Evolutionary conservation across 352 stramenopile genomes (phyloP).

Genomic region (Phytophthora litchii): DNA sequence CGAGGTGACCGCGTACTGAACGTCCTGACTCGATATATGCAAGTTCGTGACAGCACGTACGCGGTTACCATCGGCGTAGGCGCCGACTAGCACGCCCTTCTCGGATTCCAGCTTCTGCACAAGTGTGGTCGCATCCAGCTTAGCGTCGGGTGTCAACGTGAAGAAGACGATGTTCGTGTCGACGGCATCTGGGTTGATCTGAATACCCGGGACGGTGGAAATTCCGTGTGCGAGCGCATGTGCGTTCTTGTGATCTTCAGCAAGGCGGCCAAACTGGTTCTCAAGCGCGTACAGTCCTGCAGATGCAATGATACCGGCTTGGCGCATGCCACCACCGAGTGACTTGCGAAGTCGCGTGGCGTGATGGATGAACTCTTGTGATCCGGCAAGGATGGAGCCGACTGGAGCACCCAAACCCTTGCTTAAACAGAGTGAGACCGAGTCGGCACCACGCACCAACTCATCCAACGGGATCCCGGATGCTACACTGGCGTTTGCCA

Average conservation of each 20-base stretch:
- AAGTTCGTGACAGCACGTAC: constrained; percentile 80
- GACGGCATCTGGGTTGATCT: constrained; percentile 62
- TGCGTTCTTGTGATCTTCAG: constrained; percentile 84
- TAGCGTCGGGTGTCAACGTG: constrained; percentile 54
- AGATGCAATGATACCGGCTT: constrained; percentile 93
- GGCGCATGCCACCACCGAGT: constrained; percentile 97
- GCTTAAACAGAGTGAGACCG: constrained; percentile 95
- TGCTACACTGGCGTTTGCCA: constrained; percentile 95
- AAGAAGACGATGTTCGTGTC: constrained; percentile 93
- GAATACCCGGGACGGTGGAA: constrained; percentile 66
- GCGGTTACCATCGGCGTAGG: constrained; percentile 64
- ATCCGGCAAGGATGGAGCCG: constrained; percentile 93
- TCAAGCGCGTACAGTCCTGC: constrained; percentile 92
- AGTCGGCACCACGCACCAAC: constrained; percentile 88
- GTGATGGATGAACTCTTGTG: constrained; percentile 87
- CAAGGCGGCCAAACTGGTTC: constrained; percentile 86
- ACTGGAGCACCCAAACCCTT: constrained; percentile 96
- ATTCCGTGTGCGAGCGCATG: constrained; percentile 71
- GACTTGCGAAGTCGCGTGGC: constrained; percentile 94
- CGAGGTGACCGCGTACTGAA: constrained; percentile 64
- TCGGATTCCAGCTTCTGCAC: constrained; percentile 62
- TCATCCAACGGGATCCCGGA: constrained; percentile 67
- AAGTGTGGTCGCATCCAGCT: constrained; percentile 60
- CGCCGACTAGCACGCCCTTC: constrained; percentile 74
- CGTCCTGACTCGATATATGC: constrained; percentile 66